Percentiles rank a stretch among this genome's conserved stretches.
These are phyloP conservation scores for Eurotiales sp. DNA, from an alignment of 2,329 filamentous ascomycete species.

Conservation along the genomic window DNA sequence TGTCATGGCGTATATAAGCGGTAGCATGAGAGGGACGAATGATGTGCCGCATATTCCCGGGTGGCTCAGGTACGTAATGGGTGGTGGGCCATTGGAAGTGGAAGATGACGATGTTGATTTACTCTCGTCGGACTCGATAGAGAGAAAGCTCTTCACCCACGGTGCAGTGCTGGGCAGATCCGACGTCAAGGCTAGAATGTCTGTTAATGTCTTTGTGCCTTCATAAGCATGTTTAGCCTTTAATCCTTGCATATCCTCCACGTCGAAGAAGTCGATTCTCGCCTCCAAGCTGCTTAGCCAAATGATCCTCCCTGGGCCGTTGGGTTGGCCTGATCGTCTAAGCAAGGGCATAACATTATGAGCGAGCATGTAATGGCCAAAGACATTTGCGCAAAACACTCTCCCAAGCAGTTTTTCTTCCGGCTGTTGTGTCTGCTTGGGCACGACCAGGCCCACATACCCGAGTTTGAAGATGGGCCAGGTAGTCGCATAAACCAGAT, in stretches of 20 bases:
- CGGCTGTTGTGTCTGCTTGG: slow-evolving; percentile 46
- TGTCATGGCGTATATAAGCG: slow-evolving; percentile 68
- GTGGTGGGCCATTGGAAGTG: slow-evolving; percentile 28
- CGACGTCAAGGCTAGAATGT: slow-evolving; percentile 73
- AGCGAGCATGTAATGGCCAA: slow-evolving; percentile 87
- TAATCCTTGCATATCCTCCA: slow-evolving; percentile 74
- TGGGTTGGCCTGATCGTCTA: slow-evolving; percentile 40
- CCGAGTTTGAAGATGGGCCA: slow-evolving; percentile 75
- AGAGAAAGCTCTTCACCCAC: slow-evolving; percentile 57
- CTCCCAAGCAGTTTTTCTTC: slow-evolving; percentile 65
- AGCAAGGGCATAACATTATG: slow-evolving; percentile 78
- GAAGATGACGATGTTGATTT: slow-evolving; percentile 12
- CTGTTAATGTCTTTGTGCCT: slow-evolving; percentile 79
- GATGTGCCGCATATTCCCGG: slow-evolving; percentile 82
- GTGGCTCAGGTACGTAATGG: slow-evolving; percentile 73
- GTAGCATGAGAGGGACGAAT: slow-evolving; percentile 69
- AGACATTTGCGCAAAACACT: slow-evolving; percentile 87
- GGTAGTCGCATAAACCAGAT: slow-evolving; percentile 65
- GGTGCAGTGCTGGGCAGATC: slow-evolving; percentile 61
- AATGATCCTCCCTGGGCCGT: slow-evolving; percentile 63
- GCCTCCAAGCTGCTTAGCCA: slow-evolving; percentile 86
- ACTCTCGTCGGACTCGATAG: slow-evolving; percentile 18
- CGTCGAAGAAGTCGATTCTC: slow-evolving; percentile 52
- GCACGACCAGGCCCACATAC: slow-evolving; percentile 52
- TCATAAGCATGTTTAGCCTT: slow-evolving; percentile 68